Evolutionary conservation across 768 basidiomycete genomes (phyloP), one percentile per base, ranked within the genome.

Genomic region (Serendipita indica): DNA sequence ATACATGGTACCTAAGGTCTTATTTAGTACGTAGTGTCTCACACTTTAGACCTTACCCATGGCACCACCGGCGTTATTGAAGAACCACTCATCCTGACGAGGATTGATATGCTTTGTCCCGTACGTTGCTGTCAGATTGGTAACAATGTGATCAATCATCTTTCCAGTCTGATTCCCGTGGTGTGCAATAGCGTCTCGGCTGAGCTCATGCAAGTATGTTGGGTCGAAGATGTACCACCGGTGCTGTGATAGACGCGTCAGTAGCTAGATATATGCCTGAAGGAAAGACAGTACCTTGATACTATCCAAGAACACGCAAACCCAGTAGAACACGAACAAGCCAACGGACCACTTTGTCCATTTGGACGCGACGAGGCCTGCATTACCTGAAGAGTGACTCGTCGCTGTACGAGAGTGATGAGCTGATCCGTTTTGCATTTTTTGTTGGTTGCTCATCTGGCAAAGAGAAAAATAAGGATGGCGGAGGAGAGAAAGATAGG

Each of bases 61-160:
- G 0, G 92, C 92, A 61, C 96, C 96, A 10, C 93, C 96, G 0
- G 94, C 93, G 65, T 97, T 98, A 75, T 83, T 97, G 72, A 94
- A 87, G 25, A 96, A 80, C 94, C 94, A 97, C 66, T 97, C 92
- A 34, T 74, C 73, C 20, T 77, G 67, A 72, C 84, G 65, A n/a
- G 71, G 56, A 65, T 77, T 76, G 39, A 82, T 75, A n/a, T 73
- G 62, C 30, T 74, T 73, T 49, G 77, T 65, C 0, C 88, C 81
- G 68, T 92, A 85, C 1, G 80, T 82, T 14, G 72, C 69, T 4
- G 83, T 84, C 62, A 98, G 84, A 69, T 90, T 88, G 27, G 78
- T 66, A 60, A 93, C 73, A 63, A 98, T 90, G 69, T 90, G 83
- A 20, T 77, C 69, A 67, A 96, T 81, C 74, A 98, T 86, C 32